Evolutionary conservation across 768 basidiomycete species (phyloP).

Genomic region (Calocera cornea): DNA sequence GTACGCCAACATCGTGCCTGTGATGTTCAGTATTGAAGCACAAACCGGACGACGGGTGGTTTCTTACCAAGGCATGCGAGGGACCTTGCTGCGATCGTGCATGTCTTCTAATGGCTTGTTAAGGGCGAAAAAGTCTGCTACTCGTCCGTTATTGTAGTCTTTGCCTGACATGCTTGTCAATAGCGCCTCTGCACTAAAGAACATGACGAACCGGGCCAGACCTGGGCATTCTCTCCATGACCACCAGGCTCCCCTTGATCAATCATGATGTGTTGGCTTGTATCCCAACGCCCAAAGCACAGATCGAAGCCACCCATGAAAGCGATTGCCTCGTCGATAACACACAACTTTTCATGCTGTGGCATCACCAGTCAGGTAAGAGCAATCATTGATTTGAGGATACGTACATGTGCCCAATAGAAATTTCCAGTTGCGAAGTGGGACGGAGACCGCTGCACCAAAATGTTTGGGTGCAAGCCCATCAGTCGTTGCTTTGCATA

Average conservation of each 20-base stretch:
- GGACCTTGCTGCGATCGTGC: constrained; percentile 79
- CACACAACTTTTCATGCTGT: constrained; percentile 95
- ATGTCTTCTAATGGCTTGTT: constrained; percentile 88
- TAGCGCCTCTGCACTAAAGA: not conserved
- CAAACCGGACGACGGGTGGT: not conserved
- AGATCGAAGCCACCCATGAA: constrained; percentile 97
- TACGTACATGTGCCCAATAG: constrained; percentile 90
- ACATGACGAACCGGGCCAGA: constrained; percentile 69
- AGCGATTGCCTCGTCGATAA: constrained; percentile 91
- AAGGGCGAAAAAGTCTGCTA: constrained; percentile 72
- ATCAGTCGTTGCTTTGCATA: constrained; percentile 77
- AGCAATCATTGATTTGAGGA: not conserved
- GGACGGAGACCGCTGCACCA: constrained; percentile 92
- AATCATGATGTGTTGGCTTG: constrained; percentile 77
- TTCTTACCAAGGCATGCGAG: constrained; percentile 89
- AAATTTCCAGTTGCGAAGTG: constrained; percentile 96
- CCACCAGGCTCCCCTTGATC: constrained; percentile 54
- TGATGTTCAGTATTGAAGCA: not conserved
- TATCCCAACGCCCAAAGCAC: constrained; percentile 96
- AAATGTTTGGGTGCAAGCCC: constrained; percentile 76
- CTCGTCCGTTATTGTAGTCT: constrained; percentile 85
- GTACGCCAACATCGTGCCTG: constrained; percentile 95
- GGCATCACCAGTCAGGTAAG: not conserved
- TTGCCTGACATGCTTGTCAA: constrained; percentile 44
- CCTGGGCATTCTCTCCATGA: constrained; percentile 42